A percentile compares a stretch with the other conserved stretches of the same genome.
These are phyloP conservation scores for Citrullus amarus DNA, from an alignment of 306 rosid genomes.

Conservation along the genomic window DNA sequence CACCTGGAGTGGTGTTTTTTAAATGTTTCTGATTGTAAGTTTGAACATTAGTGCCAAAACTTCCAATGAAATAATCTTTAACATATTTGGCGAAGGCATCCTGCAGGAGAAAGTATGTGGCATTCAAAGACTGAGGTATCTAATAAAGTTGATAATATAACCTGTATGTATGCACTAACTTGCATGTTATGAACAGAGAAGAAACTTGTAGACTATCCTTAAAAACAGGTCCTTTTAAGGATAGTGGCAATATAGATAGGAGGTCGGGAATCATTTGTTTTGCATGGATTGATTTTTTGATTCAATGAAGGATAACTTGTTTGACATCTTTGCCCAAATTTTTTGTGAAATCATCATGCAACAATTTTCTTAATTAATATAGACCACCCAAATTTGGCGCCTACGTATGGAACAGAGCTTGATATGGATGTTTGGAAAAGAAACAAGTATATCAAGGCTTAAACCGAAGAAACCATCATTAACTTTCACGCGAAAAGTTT, in stretches of 20 bases:
- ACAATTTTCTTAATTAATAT: background rate
- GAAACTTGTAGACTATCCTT: background rate
- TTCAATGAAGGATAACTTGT: background rate
- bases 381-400: background rate
- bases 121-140: constrained; percentile 16
- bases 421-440: background rate
- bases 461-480: background rate
- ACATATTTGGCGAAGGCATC: constrained; percentile 66
- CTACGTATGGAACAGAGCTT: background rate
- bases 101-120: constrained; percentile 33
- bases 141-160: background rate
- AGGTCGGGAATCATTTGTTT: background rate
- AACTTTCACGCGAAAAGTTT: background rate
- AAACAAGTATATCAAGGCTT: background rate
- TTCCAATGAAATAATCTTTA: constrained; percentile 47
- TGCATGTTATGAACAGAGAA: background rate
- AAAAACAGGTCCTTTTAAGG: background rate
- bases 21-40: constrained; percentile 53
- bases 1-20: constrained; percentile 46
- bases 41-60: constrained; percentile 26
- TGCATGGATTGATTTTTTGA: background rate
- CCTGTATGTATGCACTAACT: background rate
- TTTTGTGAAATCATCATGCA: background rate
- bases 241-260: background rate
- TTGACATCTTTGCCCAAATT: background rate